phyloP scores from a whole-genome alignment of 495 filamentous ascomycete species.

The Penicillium roqueforti region DNA sequence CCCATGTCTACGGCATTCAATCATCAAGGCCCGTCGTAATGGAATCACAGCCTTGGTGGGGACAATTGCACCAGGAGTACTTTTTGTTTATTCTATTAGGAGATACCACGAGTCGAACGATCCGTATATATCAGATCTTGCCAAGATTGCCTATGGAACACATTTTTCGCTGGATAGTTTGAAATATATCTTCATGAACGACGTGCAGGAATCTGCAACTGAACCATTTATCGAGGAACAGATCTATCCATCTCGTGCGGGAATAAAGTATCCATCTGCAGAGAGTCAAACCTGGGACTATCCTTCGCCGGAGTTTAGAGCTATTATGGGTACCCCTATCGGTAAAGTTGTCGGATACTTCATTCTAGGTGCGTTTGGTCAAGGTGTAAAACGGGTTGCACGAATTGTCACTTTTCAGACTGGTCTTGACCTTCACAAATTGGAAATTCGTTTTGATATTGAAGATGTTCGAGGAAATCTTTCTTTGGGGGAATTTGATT shows the following conservation, averaged over 20 bases:
- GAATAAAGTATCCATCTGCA: neutral
- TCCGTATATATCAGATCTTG: neutral
- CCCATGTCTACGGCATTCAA: neutral
- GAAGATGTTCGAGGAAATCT: neutral
- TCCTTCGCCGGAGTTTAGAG: neutral
- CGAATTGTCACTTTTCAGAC: neutral
- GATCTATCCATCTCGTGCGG: neutral
- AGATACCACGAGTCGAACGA: neutral
- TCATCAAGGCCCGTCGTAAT: neutral
- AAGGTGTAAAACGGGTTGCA: neutral
- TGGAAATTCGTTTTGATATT: constrained; percentile 1
- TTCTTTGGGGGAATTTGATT: too few relatives aligned
- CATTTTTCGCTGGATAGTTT: neutral
- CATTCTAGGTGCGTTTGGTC: constrained; percentile 1
- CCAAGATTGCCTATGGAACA: neutral
- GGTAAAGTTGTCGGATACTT: constrained; percentile 1
- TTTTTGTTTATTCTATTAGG: neutral
- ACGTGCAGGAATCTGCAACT: neutral
- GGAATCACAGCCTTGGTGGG: neutral
- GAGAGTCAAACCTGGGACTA: neutral
- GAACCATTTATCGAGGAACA: neutral
- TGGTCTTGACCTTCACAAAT: neutral
- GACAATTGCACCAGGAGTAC: neutral
- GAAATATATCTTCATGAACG: neutral
- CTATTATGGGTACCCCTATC: neutral